Percentiles rank a stretch among this genome's conserved stretches.
Evolutionary conservation across 345 rosid species (phyloP).

Genomic region (Camelina sativa): DNA sequence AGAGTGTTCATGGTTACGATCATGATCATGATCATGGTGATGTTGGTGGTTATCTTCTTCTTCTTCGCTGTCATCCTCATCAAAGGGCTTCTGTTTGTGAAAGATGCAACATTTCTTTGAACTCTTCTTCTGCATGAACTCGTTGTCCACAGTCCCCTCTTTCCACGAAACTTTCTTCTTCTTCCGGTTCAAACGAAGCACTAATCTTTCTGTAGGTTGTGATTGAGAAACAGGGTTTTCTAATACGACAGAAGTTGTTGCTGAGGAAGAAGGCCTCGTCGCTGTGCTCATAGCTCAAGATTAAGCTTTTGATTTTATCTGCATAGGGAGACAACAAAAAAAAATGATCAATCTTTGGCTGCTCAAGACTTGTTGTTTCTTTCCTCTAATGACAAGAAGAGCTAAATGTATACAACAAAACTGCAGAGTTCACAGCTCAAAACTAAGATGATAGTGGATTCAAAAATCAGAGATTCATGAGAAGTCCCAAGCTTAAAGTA

Average conservation of each 20-base stretch:
- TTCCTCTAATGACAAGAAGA: background rate
- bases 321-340: background rate
- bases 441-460: too few relatives aligned
- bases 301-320: slow-evolving; percentile 12
- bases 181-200: slow-evolving; percentile 65
- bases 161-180: slow-evolving; percentile 97
- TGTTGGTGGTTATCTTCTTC: slow-evolving; percentile 59
- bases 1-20: slow-evolving; percentile 34
- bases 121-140: slow-evolving; percentile 94
- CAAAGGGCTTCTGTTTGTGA: slow-evolving; percentile 92
- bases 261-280: slow-evolving; percentile 46
- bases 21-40: slow-evolving; percentile 42
- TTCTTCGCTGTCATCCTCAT: slow-evolving; percentile 86
- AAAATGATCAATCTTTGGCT: slow-evolving; percentile 20
- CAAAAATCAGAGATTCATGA: too few relatives aligned
- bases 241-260: slow-evolving; percentile 59
- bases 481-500: background rate
- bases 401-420: background rate
- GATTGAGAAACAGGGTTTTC: slow-evolving; percentile 47
- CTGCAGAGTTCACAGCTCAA: too few relatives aligned
- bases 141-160: slow-evolving; percentile 94
- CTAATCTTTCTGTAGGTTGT: slow-evolving; percentile 56
- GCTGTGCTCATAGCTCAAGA: slow-evolving; percentile 45
- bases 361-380: background rate
- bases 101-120: slow-evolving; percentile 98